Evolutionary conservation across 495 filamentous ascomycete genomes (phyloP).

Genomic region (Sporormia fimetaria): DNA sequence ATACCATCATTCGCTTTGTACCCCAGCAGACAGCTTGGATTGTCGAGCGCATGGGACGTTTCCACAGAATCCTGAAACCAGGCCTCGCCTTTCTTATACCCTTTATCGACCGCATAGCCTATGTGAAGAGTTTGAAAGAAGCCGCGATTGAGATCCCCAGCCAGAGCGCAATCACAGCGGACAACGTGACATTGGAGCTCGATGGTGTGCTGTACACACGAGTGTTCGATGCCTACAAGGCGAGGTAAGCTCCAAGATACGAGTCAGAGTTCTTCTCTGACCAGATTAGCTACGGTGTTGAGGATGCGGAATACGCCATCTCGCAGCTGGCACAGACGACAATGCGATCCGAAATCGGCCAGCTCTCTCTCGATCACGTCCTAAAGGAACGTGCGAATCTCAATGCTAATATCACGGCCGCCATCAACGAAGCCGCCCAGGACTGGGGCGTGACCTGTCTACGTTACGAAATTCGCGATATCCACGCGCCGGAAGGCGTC

Average conservation of each 20-base stretch:
- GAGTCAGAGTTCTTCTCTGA: too few species aligned
- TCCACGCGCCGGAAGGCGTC: constrained; percentile 86
- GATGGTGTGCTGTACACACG: constrained; percentile 92
- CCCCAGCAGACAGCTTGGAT: constrained; percentile 99
- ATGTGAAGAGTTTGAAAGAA: constrained; percentile 96
- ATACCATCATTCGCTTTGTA: constrained; percentile 93
- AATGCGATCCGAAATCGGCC: constrained; percentile 96
- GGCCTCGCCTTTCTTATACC: constrained; percentile 83
- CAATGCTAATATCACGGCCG: constrained; percentile 93
- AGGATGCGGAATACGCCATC: constrained; percentile 98
- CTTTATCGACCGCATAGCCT: constrained; percentile 89
- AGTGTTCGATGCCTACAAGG: constrained; percentile 96
- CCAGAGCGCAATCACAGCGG: constrained; percentile 93
- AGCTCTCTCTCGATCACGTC: constrained; percentile 91
- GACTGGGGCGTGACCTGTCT: constrained; percentile 95
- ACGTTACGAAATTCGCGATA: constrained; percentile 95
- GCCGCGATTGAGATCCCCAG: constrained; percentile 89
- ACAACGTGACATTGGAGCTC: constrained; percentile 93
- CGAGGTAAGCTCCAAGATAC: too few species aligned
- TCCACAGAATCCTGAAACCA: constrained; percentile 80
- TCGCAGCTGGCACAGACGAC: constrained; percentile 96
- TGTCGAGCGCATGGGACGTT: constrained; percentile 97
- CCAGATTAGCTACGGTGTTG: constrained; percentile 75
- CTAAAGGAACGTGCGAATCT: constrained; percentile 90
- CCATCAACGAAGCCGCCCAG: constrained; percentile 94